Conservation (phyloP, 495 filamentous ascomycete species). For the Chaetomium fimeti region DNA sequence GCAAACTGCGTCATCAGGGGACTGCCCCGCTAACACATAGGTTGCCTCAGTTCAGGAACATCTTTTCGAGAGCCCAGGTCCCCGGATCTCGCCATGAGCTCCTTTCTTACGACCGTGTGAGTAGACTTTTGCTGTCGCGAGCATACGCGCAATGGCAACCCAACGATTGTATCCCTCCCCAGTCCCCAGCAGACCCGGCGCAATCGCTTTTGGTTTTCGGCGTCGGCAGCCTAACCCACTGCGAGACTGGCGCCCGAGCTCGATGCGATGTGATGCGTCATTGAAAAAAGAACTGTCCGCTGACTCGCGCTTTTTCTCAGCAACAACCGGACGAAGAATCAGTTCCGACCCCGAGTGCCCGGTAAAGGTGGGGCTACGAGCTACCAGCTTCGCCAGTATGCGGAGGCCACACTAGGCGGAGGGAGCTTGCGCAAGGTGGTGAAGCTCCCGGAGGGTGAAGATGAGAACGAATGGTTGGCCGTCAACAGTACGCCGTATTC, state of each 20-base stretch:
- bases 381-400: conserved; percentile 96
- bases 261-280: conserved; percentile 29
- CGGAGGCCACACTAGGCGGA: conserved; percentile 92
- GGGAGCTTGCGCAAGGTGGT: conserved; percentile 95
- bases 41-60: conserved; percentile 30
- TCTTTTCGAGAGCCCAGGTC: conserved; percentile 18
- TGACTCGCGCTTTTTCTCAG: conserved; percentile 46
- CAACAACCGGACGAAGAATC: conserved; percentile 82
- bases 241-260: conserved; percentile 8
- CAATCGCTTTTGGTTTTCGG: neutral
- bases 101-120: conserved; percentile 42
- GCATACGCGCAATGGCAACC: neutral
- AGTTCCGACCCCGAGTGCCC: conserved; percentile 85
- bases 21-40: conserved; percentile 35
- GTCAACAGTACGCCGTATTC: conserved; percentile 70
- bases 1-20: conserved; percentile 24
- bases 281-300: conserved; percentile 35
- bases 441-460: conserved; percentile 93
- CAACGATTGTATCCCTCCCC: conserved; percentile 17
- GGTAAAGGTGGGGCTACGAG: conserved; percentile 84
- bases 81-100: conserved; percentile 34
- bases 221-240: conserved; percentile 13
- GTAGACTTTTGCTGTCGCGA: conserved; percentile 21
- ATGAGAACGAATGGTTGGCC: conserved; percentile 95
- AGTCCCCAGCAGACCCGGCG: conserved; percentile 13